Evolutionary conservation across 2,329 filamentous ascomycete species (phyloP).

Genomic region (Zymoseptoria tritici): DNA sequence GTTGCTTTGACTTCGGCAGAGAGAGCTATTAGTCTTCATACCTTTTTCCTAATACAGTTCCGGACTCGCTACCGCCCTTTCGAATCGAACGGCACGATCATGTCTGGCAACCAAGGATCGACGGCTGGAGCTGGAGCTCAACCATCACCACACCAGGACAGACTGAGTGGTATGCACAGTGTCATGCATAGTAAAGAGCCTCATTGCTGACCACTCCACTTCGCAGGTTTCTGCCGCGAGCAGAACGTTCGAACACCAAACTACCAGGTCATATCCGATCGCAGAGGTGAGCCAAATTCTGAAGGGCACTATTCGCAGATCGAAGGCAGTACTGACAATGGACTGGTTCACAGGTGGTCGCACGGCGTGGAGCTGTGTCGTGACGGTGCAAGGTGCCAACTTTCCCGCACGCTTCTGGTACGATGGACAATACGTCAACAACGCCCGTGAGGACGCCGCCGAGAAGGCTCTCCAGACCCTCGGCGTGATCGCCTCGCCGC

Average conservation of each 20-base stretch:
- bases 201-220: background rate
- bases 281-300: slow-evolving; percentile 51
- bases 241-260: slow-evolving; percentile 19
- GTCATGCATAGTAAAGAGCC: background rate
- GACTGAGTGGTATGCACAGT: slow-evolving; percentile 24
- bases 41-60: slow-evolving; percentile 10
- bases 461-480: slow-evolving; percentile 65
- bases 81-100: slow-evolving; percentile 4
- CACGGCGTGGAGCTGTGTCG: slow-evolving; percentile 81
- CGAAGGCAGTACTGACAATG: slow-evolving; percentile 6
- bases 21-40: slow-evolving; percentile 14
- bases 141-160: slow-evolving; percentile 27
- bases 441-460: slow-evolving; percentile 85
- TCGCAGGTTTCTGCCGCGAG: slow-evolving; percentile 24
- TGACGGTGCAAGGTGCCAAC: slow-evolving; percentile 59
- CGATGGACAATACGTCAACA: slow-evolving; percentile 78
- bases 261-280: slow-evolving; percentile 67
- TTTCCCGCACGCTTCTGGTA: slow-evolving; percentile 82
- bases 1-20: slow-evolving; percentile 8
- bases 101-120: slow-evolving; percentile 14
- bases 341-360: slow-evolving; percentile 58
- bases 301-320: slow-evolving; percentile 1
- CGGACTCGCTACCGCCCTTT: background rate
- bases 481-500: slow-evolving; percentile 23
- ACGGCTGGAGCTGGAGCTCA: slow-evolving; percentile 7